phyloP scores from a whole-genome alignment of 78 protist species.

The Chrysochromulina parva region DNA sequence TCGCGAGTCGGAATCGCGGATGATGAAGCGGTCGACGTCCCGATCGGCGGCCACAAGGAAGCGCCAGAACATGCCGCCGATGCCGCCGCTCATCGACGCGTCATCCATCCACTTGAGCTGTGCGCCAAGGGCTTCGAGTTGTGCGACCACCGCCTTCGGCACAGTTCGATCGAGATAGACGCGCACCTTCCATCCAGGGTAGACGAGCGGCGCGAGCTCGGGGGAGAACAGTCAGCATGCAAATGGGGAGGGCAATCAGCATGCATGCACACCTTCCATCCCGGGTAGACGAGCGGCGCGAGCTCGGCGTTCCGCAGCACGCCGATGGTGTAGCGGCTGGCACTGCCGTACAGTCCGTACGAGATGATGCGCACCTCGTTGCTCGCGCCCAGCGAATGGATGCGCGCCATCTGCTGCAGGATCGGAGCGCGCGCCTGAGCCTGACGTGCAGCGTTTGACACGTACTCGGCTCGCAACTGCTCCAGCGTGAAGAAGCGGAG shows the following conservation, averaged over 20 bases:
- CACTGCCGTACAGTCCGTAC: neutral
- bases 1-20: slow-evolving; percentile 41
- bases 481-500: too few species aligned
- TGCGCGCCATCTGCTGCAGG: too few species aligned
- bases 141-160: neutral
- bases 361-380: neutral
- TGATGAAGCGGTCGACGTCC: slow-evolving; percentile 20
- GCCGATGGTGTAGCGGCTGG: neutral
- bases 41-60: slow-evolving; percentile 33
- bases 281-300: neutral
- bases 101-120: neutral
- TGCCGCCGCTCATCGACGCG: neutral
- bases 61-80: slow-evolving; percentile 42
- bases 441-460: too few species aligned
- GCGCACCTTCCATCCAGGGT: slow-evolving; percentile 28
- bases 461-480: too few species aligned
- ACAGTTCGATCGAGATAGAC: neutral
- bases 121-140: neutral
- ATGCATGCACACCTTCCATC: slow-evolving; percentile 16
- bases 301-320: slow-evolving; percentile 23
- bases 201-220: neutral
- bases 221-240: neutral
- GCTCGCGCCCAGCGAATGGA: too few species aligned
- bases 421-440: too few species aligned
- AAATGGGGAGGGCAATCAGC: too few species aligned